phyloP scores from a whole-genome alignment of 176 grass and related monocot species.

The Hordeum marinum region DNA sequence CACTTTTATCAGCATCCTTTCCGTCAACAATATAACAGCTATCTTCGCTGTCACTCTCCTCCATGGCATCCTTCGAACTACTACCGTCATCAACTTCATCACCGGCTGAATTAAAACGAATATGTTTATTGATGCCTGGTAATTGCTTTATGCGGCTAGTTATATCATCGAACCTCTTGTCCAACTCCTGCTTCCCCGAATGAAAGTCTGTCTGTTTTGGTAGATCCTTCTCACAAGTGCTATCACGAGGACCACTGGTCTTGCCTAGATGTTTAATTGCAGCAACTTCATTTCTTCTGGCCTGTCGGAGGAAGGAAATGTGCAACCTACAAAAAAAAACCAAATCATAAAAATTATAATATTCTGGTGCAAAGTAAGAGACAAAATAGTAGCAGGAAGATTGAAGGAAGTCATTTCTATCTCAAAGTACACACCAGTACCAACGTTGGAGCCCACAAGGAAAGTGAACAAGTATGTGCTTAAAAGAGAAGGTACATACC shows the following conservation, averaged over 20 bases:
- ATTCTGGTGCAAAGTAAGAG: not conserved
- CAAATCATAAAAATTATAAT: conserved; percentile 34
- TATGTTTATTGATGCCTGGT: conserved; percentile 65
- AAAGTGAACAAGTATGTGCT: conserved; percentile 22
- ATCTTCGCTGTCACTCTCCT: conserved; percentile 31
- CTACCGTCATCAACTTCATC: conserved; percentile 41
- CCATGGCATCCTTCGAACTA: conserved; percentile 25
- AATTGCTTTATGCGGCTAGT: conserved; percentile 53
- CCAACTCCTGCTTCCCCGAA: conserved; percentile 54
- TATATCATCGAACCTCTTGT: conserved; percentile 58
- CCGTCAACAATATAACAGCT: conserved; percentile 27
- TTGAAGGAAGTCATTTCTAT: not conserved
- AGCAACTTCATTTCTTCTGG: conserved; percentile 50
- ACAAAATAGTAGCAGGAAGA: not conserved
- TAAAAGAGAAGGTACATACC: conserved; percentile 43
- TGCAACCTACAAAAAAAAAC: conserved; percentile 68
- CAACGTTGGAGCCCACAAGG: not conserved
- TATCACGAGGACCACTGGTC: conserved; percentile 26
- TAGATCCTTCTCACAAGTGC: conserved; percentile 30
- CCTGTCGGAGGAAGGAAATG: conserved; percentile 59
- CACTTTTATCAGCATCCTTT: conserved; percentile 40
- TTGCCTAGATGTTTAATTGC: conserved; percentile 29
- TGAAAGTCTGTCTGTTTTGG: conserved; percentile 32
- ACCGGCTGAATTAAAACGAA: conserved; percentile 71
- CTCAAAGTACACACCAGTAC: not conserved